Percentiles rank a stretch among this genome's conserved stretches.
These are phyloP conservation scores for Penicillium sp. DNA, from an alignment of 2,329 filamentous ascomycete genomes.

Conservation along the genomic window DNA sequence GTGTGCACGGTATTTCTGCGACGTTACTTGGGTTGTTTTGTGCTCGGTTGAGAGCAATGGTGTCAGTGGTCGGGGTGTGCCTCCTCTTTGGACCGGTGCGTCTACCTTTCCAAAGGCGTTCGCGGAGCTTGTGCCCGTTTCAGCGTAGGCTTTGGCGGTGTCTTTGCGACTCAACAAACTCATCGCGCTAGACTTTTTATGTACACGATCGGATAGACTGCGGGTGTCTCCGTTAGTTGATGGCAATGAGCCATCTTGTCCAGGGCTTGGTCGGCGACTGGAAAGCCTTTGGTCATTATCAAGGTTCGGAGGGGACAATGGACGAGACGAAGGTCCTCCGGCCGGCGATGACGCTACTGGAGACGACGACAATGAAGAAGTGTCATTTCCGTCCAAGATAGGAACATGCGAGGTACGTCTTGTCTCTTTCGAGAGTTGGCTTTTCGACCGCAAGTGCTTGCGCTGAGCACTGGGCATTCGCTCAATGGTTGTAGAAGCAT, in stretches of 20 bases:
- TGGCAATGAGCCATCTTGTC: slow-evolving; percentile 32
- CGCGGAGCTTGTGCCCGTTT: slow-evolving; percentile 61
- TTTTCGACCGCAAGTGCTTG: slow-evolving; percentile 41
- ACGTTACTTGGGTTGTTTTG: slow-evolving; percentile 23
- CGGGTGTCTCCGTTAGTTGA: slow-evolving; percentile 33
- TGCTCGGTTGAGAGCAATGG: slow-evolving; percentile 38
- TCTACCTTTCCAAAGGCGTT: slow-evolving; percentile 66
- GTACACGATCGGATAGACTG: slow-evolving; percentile 29
- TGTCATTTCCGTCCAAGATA: slow-evolving; percentile 17
- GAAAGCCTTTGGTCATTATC: slow-evolving; percentile 36
- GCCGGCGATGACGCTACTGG: slow-evolving; percentile 39
- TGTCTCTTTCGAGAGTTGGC: slow-evolving; percentile 38
- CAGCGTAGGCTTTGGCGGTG: slow-evolving; percentile 59
- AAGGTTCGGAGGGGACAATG: slow-evolving; percentile 33
- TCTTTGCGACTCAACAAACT: slow-evolving; percentile 60
- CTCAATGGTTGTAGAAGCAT: slow-evolving; percentile 86
- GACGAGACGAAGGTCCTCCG: slow-evolving; percentile 30
- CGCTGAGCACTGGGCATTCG: slow-evolving; percentile 54
- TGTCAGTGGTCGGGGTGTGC: slow-evolving; percentile 34
- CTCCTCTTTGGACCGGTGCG: slow-evolving; percentile 45
- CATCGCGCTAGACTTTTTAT: slow-evolving; percentile 55
- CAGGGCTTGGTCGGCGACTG: slow-evolving; percentile 23
- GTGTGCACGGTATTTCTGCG: slow-evolving; percentile 56
- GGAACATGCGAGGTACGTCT: background rate
- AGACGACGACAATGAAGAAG: slow-evolving; percentile 32